A percentile compares a stretch with the other conserved stretches of the same genome.
Conservation (phyloP, 1,284 basidiomycete species). For the Tylopilus orsonianus region DNA sequence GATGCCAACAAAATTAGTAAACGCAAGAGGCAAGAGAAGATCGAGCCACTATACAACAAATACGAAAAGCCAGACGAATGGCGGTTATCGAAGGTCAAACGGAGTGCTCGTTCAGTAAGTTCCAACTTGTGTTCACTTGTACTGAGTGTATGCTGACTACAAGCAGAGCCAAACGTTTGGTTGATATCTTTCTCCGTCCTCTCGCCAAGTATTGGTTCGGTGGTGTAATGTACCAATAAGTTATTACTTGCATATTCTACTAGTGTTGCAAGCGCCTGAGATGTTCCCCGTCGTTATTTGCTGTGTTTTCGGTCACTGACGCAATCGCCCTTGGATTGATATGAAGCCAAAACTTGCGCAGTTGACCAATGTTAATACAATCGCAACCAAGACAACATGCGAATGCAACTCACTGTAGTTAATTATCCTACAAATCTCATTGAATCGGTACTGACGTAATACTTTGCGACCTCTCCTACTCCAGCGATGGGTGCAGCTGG, state of each 20-base stretch:
- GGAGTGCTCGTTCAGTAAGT: constrained; percentile 80
- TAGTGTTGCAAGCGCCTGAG: not conserved
- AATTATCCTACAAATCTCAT: constrained; percentile 69
- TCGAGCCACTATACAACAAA: constrained; percentile 89
- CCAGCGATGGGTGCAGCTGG: constrained; percentile 58
- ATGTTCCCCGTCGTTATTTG: not conserved
- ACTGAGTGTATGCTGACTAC: constrained; percentile 16
- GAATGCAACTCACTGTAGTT: not conserved
- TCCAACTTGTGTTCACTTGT: not conserved
- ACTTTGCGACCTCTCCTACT: constrained; percentile 72
- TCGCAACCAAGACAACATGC: not conserved
- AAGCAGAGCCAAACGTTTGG: constrained; percentile 78
- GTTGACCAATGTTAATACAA: not conserved
- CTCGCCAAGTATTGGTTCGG: not conserved
- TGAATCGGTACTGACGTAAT: constrained; percentile 74
- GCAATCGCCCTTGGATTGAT: not conserved
- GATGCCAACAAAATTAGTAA: constrained; percentile 97
- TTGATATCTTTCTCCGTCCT: constrained; percentile 34
- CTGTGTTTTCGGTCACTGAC: not conserved
- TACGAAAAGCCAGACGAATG: constrained; percentile 91
- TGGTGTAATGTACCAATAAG: constrained; percentile 19
- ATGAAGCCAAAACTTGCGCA: not conserved
- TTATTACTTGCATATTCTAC: constrained; percentile 11
- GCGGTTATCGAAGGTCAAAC: constrained; percentile 85
- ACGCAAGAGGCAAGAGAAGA: constrained; percentile 96